These are phyloP conservation scores for Colletotrichum orbiculare DNA, from an alignment of 2,329 filamentous ascomycete species.

Conservation along the genomic window DNA sequence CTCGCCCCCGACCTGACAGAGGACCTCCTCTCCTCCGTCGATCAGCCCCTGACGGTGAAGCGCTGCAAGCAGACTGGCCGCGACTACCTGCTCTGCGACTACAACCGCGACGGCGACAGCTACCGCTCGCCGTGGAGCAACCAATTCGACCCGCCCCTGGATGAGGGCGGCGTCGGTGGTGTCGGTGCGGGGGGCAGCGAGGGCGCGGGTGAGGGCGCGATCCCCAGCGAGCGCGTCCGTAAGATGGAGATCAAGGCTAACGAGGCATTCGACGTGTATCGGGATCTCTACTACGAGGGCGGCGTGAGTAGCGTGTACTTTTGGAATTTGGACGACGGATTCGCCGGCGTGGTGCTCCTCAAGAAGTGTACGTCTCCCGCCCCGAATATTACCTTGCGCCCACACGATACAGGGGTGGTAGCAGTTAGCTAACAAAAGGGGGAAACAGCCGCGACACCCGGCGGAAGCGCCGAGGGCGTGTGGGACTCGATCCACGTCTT, in stretches of 20 bases:
- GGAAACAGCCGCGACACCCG: constrained; percentile 70
- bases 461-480: constrained; percentile 76
- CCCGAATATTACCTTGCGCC: background rate
- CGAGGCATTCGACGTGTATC: constrained; percentile 95
- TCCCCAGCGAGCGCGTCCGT: constrained; percentile 89
- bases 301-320: constrained; percentile 97
- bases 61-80: constrained; percentile 89
- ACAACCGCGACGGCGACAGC: constrained; percentile 98
- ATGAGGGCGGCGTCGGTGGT: constrained; percentile 65
- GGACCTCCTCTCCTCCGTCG: constrained; percentile 96
- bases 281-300: constrained; percentile 96
- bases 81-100: constrained; percentile 98
- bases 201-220: constrained; percentile 79
- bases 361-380: constrained; percentile 80
- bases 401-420: background rate
- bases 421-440: background rate
- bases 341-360: constrained; percentile 92
- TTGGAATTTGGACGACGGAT: constrained; percentile 98
- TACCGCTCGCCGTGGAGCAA: constrained; percentile 99
- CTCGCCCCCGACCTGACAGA: constrained; percentile 94
- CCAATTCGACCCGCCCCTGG: constrained; percentile 92
- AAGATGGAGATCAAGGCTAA: constrained; percentile 96
- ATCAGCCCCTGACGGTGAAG: constrained; percentile 89
- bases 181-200: constrained; percentile 65
- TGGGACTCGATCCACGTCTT: constrained; percentile 99